Base-by-base conservation (phyloP, 148 eudicot species). In the Beta vulgaris region DNA sequence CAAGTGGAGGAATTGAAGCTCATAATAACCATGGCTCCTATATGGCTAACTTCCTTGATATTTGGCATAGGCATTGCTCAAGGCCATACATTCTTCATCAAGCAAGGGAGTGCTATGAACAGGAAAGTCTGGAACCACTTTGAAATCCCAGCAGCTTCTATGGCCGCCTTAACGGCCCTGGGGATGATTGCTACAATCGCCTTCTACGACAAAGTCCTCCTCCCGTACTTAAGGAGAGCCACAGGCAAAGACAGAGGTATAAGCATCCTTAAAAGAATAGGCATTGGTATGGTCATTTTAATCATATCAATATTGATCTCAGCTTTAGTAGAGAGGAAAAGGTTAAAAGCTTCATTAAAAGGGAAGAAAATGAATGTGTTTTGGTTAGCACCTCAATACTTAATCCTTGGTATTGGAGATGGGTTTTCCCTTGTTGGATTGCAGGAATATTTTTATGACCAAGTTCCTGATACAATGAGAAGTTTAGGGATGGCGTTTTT, bases 361-460 rank as follows among this genome's bases (percentile, higher is more conserved):
- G 78, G 78, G 57, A 49, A 13, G 8, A 49, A 77, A 0, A 76
- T 90, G 79, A 90, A 79, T 36, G 86, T 81, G 2, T 77, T 82
- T 21, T 90, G 94, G 91, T 76, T 90, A 39, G 87, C 72, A 2
- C 94, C 94, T 3, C 94, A 88, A 15, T 86, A 69, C 71, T 43
- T 86, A 34, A 75, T 88, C 25, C 58, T 90, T 1, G 91, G 88
- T 0, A 32, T 90, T 0, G 94, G 80, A 11, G 90, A 90, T 40
- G 87, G 86, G 15, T 86, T 88, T 48, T 80, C 86, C 19, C 74
- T 90, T 4, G 90, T 90, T 1, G 94, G 94, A 0, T 63, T 90
- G 80, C 91, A 90, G 73, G 91, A 90, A 81, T 90, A 77, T 28
- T 88, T 88, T 73, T 90, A 88, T 40, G 90, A 90, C 21, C 88